A percentile compares a stretch with the other conserved stretches of the same genome.
phyloP scores from a whole-genome alignment of 108 stramenopile genomes.

The Cyclostephanos tholiformis region DNA sequence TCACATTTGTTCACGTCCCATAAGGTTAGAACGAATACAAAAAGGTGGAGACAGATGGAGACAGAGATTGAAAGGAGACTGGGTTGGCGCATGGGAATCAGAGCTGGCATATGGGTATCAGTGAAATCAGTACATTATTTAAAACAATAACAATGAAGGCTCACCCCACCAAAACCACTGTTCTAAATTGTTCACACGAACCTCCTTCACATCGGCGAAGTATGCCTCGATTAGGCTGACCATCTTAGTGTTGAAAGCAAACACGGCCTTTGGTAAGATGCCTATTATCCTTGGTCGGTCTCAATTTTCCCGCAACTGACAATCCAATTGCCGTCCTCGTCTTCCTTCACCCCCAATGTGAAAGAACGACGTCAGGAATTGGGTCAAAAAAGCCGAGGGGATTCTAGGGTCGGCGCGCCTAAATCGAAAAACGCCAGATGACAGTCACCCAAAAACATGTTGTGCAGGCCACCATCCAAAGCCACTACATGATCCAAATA shows the following conservation, averaged over 20 bases:
- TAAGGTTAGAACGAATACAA: no score
- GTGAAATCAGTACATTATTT: no score
- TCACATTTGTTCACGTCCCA: no score
- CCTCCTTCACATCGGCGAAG: conserved; percentile 62
- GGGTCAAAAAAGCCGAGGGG: conserved; percentile 80
- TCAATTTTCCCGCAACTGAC: conserved; percentile 63
- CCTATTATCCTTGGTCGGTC: conserved; percentile 58
- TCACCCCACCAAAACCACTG: no score
- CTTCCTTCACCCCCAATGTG: conserved; percentile 84
- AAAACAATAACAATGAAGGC: no score
- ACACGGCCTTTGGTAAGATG: conserved; percentile 55
- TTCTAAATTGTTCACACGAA: no score
- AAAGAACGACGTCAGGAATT: conserved; percentile 78
- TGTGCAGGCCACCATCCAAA: conserved; percentile 86
- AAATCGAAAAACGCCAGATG: conserved; percentile 79
- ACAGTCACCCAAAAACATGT: conserved; percentile 64
- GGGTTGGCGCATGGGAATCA: no score
- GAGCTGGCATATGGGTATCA: no score
- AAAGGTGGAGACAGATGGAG: no score
- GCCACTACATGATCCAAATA: conserved; percentile 81
- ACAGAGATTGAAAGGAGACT: no score
- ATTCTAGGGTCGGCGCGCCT: conserved; percentile 63
- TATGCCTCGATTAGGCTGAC: conserved; percentile 62
- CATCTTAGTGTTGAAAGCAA: conserved; percentile 65
- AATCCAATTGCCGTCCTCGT: conserved; percentile 67